A percentile compares a stretch with the other conserved stretches of the same genome.
phyloP scores from a whole-genome alignment of 169 alveolate species.

The Cardiosporidium cionae region DNA sequence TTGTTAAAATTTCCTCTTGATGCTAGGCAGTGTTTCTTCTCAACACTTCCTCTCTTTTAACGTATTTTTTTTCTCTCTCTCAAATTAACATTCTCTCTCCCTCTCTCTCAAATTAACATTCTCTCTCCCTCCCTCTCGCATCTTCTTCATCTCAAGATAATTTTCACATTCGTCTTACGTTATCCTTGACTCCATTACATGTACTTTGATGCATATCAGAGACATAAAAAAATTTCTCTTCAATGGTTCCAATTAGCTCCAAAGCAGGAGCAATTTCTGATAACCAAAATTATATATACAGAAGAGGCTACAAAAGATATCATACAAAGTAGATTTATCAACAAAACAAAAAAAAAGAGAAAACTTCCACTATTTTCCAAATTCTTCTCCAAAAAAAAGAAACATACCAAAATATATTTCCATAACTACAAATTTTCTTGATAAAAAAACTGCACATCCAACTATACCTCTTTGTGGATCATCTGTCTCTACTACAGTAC shows the following conservation, averaged over 20 bases:
- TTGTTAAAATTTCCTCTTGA: too few species aligned
- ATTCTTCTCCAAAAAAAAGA: not conserved
- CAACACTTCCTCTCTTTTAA: too few species aligned
- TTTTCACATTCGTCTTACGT: not conserved
- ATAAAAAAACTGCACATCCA: not conserved
- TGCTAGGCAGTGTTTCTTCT: too few species aligned
- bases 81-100: not conserved
- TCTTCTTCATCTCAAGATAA: conserved; percentile 3
- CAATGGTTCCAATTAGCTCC: conserved; percentile 82
- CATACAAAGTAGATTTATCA: not conserved
- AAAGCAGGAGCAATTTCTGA: conserved; percentile 86
- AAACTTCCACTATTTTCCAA: not conserved
- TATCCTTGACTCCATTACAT: not conserved
- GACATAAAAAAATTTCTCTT: conserved; percentile 79
- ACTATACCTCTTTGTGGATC: conserved; percentile 63
- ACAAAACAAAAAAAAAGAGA: not conserved
- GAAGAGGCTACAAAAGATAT: not conserved
- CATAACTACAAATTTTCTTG: not conserved
- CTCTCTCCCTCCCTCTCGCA: not conserved
- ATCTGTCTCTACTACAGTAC: conserved; percentile 92
- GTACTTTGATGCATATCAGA: conserved; percentile 53
- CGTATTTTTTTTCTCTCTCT: not conserved
- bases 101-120: not conserved
- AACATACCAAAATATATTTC: not conserved
- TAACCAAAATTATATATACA: not conserved